These are phyloP conservation scores for Akanthomyces muscarius DNA, from an alignment of 2,329 filamentous ascomycete species.

Conservation along the genomic window DNA sequence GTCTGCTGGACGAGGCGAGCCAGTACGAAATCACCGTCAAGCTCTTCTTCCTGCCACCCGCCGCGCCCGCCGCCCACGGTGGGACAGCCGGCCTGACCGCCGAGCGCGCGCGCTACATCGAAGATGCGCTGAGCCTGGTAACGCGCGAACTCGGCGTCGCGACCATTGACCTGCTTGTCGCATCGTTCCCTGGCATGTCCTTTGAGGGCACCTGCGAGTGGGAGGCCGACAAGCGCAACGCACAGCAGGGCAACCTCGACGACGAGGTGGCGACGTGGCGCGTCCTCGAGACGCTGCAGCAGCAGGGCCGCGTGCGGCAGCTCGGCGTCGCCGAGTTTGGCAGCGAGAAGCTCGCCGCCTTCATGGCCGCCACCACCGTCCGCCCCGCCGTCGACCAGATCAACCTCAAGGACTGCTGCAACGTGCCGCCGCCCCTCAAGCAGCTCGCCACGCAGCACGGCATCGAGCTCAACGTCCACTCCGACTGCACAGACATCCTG, in stretches of 20 bases:
- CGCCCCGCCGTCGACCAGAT: slow-evolving; percentile 89
- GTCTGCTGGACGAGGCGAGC: slow-evolving; percentile 75
- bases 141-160: slow-evolving; percentile 71
- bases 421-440: slow-evolving; percentile 83
- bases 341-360: slow-evolving; percentile 72
- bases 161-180: slow-evolving; percentile 81
- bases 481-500: slow-evolving; percentile 88
- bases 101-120: slow-evolving; percentile 64
- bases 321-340: slow-evolving; percentile 92
- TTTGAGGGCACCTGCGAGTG: slow-evolving; percentile 92
- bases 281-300: slow-evolving; percentile 68
- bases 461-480: slow-evolving; percentile 89
- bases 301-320: slow-evolving; percentile 65
- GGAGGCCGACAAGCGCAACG: slow-evolving; percentile 61
- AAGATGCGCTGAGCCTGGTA: slow-evolving; percentile 76
- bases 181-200: slow-evolving; percentile 87
- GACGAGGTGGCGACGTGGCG: slow-evolving; percentile 67
- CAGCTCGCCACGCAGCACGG: slow-evolving; percentile 76
- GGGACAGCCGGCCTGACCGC: slow-evolving; percentile 52
- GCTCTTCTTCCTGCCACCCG: slow-evolving; percentile 81
- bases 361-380: slow-evolving; percentile 67
- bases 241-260: slow-evolving; percentile 59
- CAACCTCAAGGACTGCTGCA: slow-evolving; percentile 93
- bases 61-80: slow-evolving; percentile 54
- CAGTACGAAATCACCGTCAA: slow-evolving; percentile 96